Conservation (phyloP, 1,284 basidiomycete species). For the Puccinia novopanici region DNA sequence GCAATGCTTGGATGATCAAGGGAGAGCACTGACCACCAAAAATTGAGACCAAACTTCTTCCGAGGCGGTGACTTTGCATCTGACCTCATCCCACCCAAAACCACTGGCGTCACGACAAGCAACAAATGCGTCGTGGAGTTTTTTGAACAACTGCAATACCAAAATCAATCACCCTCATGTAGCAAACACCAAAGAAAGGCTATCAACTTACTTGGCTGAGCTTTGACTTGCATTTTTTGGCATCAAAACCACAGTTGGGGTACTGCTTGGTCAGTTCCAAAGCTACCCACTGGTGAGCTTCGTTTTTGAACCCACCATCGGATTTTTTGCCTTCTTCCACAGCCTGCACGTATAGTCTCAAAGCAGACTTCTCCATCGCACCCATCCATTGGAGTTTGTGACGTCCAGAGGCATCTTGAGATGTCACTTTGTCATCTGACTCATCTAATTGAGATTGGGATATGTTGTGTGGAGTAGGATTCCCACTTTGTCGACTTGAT, state of each 20-base stretch:
- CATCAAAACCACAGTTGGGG: neutral
- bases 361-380: neutral
- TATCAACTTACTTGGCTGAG: slow-evolving; percentile 1
- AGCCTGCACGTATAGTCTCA: neutral
- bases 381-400: neutral
- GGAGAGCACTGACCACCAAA: neutral
- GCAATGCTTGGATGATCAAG: too few species aligned
- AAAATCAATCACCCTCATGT: too few species aligned
- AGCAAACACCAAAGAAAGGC: neutral
- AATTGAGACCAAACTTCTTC: neutral
- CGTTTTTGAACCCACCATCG: neutral
- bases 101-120: neutral
- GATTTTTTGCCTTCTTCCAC: neutral
- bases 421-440: too few species aligned
- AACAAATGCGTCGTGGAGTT: neutral
- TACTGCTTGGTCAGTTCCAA: neutral
- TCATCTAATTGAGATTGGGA: too few species aligned
- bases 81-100: neutral
- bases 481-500: too few species aligned
- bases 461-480: too few species aligned
- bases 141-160: neutral
- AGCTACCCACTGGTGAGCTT: neutral
- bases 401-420: too few species aligned
- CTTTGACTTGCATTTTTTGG: neutral
- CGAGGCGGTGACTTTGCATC: neutral